These are phyloP conservation scores for Cladochytrium replicatum DNA, from an alignment of 192 early-diverging fungal genomes.

Conservation along the genomic window DNA sequence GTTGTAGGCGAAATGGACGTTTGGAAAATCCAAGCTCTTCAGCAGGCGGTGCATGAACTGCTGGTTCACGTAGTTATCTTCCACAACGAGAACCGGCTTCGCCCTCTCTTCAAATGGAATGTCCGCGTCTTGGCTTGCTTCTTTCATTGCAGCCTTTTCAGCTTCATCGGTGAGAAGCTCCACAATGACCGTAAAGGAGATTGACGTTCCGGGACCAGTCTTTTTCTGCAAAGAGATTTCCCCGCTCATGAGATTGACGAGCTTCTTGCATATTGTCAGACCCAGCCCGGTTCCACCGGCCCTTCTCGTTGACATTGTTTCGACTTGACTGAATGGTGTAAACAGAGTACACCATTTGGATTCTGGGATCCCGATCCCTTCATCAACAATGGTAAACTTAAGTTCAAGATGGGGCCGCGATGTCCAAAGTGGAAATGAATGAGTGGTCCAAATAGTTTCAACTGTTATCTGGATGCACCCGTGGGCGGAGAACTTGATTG, in stretches of 20 bases:
- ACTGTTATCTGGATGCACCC: conserved; percentile 9
- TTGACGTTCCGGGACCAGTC: conserved; percentile 12
- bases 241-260: conserved; percentile 22
- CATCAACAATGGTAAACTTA: conserved; percentile 17
- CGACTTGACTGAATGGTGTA: conserved; percentile 57
- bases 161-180: background rate
- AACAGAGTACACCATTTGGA: conserved; percentile 40
- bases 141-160: conserved; percentile 18
- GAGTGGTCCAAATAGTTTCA: conserved; percentile 25
- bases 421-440: conserved; percentile 29
- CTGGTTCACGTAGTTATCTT: conserved; percentile 83
- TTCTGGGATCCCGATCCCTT: conserved; percentile 43
- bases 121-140: conserved; percentile 6
- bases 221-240: conserved; percentile 12
- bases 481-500: conserved; percentile 53
- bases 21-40: conserved; percentile 40
- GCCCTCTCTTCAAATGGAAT: conserved; percentile 13
- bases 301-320: conserved; percentile 28
- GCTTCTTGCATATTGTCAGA: conserved; percentile 11
- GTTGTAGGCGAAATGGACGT: conserved; percentile 63
- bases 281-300: conserved; percentile 23
- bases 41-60: conserved; percentile 66
- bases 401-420: conserved; percentile 36
- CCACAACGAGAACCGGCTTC: conserved; percentile 61
- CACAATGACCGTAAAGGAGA: conserved; percentile 21